Base-by-base conservation (phyloP, 805 yeast species). In the Sugiyamaella mastotermitis region DNA sequence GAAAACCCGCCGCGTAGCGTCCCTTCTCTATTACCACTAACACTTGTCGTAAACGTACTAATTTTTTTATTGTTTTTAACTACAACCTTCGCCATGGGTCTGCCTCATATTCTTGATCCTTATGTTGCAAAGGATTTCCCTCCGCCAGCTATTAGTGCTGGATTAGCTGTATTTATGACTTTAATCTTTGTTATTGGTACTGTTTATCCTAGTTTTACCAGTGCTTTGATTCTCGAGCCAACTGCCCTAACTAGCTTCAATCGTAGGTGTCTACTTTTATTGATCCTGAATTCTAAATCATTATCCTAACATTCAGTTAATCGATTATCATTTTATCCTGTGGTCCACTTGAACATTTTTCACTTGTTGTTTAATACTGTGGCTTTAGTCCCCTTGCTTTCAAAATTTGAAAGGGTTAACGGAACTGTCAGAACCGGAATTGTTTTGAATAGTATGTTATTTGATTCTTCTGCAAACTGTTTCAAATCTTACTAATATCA, bases 381-480 rank as follows among this genome's bases (percentile, higher is more conserved):
- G 26, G 71, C 80, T 1, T 54, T 86, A 31, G 64, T 72, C 41
- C 71, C 80, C 0, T 76, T 83, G 15, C 57, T 85, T 50, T 65
- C 79, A 9, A 65, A 68, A 36, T 86, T 79, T 58, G 96, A 86
- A 64, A 63, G 69, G 40, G 56, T 61, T 16, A 80, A 84, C 52
- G 97, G 96, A 4, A 85, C 97, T 0, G 81, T 86, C 2, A 76
- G 84, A 58, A 82, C 95, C 3, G 95, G 94, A 3, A 66, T 87
- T 32, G 78, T 86, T 11, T 64, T 87, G 40, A 86, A 85, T 56
- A 53, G 54, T 48, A 23, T 30, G 50, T 38, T 18, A 20, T 31
- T 18, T 8, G n/a, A 23, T 10, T 10, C 26, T 39, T 27, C 24
- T 6, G 24, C 33, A 9, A 5, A 9, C 11, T 11, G 39, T 13